Percentiles rank a stretch among this genome's conserved stretches.
phyloP scores from a whole-genome alignment of 116 monocot species.

The Dioscorea cayenensis region DNA sequence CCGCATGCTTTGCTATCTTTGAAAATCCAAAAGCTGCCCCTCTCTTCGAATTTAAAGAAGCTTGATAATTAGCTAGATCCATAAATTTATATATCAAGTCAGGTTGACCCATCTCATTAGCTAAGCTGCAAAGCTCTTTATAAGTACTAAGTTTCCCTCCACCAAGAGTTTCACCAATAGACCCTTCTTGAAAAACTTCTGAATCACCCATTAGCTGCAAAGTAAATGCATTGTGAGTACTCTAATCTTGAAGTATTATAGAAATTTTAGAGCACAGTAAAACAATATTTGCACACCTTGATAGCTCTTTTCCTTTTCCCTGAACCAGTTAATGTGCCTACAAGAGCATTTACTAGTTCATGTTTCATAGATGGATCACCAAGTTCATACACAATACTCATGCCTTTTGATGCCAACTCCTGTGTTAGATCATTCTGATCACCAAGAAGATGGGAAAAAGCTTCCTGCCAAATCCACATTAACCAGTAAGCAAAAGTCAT shows the following conservation, averaged over 20 bases:
- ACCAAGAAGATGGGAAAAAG: constrained; percentile 88
- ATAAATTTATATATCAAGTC: constrained; percentile 97
- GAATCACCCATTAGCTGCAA: constrained; percentile 76
- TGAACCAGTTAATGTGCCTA: constrained; percentile 88
- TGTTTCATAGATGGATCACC: constrained; percentile 91
- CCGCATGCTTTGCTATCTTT: constrained; percentile 96
- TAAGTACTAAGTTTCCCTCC: constrained; percentile 95
- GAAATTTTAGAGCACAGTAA: neutral
- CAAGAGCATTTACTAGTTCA: constrained; percentile 83
- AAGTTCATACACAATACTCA: constrained; percentile 99
- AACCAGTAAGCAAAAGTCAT: neutral
- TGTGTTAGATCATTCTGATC: constrained; percentile 96
- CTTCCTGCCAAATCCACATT: constrained; percentile 57
- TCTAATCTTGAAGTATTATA: constrained; percentile 1
- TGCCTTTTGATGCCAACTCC: constrained; percentile 99
- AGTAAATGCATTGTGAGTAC: constrained; percentile 1
- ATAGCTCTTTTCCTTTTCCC: constrained; percentile 91
- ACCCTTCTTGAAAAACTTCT: constrained; percentile 97
- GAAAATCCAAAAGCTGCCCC: constrained; percentile 99
- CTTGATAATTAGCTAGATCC: constrained; percentile 98
- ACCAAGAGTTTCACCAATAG: constrained; percentile 67
- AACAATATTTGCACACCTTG: constrained; percentile 45
- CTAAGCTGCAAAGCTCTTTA: constrained; percentile 92
- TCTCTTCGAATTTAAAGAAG: constrained; percentile 92
- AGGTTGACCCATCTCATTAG: constrained; percentile 99